Evolutionary conservation across 2,329 filamentous ascomycete species (phyloP).

Genomic region (Colletotrichum sp.): DNA sequence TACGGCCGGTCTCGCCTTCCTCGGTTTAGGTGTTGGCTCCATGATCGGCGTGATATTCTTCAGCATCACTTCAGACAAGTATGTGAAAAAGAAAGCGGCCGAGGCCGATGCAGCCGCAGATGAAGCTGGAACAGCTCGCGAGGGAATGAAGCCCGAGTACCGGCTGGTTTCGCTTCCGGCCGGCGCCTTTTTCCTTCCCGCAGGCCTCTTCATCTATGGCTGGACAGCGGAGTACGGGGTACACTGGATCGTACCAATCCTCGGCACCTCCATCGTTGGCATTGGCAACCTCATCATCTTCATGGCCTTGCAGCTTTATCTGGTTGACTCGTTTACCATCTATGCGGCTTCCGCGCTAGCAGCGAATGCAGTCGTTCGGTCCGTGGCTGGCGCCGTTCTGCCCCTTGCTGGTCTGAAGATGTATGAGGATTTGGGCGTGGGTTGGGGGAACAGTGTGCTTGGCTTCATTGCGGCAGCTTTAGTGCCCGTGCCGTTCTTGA

Average conservation of each 20-base stretch:
- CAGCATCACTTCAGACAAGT: constrained; percentile 12
- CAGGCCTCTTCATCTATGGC: constrained; percentile 29
- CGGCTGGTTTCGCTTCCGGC: constrained; percentile 12
- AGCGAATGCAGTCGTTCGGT: constrained; percentile 64
- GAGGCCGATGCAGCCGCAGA: constrained; percentile 5
- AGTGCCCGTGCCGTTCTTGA: constrained; percentile 47
- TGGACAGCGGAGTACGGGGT: constrained; percentile 49
- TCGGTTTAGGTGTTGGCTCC: constrained; percentile 17
- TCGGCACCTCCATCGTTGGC: constrained; percentile 54
- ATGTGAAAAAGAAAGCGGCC: constrained; percentile 9
- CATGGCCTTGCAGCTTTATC: constrained; percentile 65
- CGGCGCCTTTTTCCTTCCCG: constrained; percentile 14
- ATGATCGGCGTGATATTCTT: constrained; percentile 16
- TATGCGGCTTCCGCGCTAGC: constrained; percentile 61
- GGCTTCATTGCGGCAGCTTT: constrained; percentile 48
- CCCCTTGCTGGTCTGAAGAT: constrained; percentile 20
- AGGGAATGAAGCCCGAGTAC: constrained; percentile 24
- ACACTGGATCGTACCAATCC: constrained; percentile 63
- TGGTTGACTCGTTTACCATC: constrained; percentile 61
- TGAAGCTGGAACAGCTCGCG: neutral
- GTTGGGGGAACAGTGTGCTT: constrained; percentile 25
- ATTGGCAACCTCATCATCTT: constrained; percentile 47
- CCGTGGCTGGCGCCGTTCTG: constrained; percentile 33
- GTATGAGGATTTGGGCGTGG: constrained; percentile 20
- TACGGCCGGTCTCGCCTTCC: constrained; percentile 19